Evolutionary conservation across 2,329 filamentous ascomycete species (phyloP).

Genomic region (Fusarium beomiforme): DNA sequence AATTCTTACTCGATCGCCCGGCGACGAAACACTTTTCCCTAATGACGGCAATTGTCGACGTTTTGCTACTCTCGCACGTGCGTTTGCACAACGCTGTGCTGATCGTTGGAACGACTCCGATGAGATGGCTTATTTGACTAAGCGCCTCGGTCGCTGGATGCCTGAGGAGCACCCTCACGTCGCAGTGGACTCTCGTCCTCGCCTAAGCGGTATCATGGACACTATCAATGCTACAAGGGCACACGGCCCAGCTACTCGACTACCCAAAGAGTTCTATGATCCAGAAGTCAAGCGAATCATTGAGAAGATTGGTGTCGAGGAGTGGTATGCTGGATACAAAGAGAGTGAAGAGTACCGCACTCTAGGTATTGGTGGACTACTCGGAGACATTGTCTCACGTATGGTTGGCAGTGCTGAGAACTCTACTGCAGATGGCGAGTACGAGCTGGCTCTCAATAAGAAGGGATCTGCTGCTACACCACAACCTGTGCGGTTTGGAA

Average conservation of each 20-base stretch:
- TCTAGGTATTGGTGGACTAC: constrained; percentile 84
- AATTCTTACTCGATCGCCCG: constrained; percentile 70
- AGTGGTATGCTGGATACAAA: constrained; percentile 90
- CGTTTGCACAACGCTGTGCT: constrained; percentile 77
- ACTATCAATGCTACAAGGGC: constrained; percentile 89
- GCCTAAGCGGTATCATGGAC: constrained; percentile 92
- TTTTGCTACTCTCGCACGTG: constrained; percentile 73
- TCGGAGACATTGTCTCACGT: constrained; percentile 83
- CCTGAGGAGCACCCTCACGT: constrained; percentile 73
- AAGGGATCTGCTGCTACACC: constrained; percentile 46
- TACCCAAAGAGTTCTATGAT: constrained; percentile 91
- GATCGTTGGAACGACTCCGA: constrained; percentile 78
- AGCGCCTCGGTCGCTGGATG: constrained; percentile 86
- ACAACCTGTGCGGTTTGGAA: constrained; percentile 72
- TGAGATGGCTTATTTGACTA: constrained; percentile 86
- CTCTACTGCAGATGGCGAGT: constrained; percentile 62
- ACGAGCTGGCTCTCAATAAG: constrained; percentile 54
- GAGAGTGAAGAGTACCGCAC: constrained; percentile 89
- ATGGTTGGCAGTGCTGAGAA: constrained; percentile 75
- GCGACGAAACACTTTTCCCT: constrained; percentile 82
- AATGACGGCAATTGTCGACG: constrained; percentile 80
- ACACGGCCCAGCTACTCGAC: constrained; percentile 76
- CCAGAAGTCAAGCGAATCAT: constrained; percentile 74
- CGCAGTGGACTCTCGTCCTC: constrained; percentile 84
- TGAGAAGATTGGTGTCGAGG: constrained; percentile 81